These are phyloP conservation scores for Nasturtium officinale DNA, from an alignment of 345 rosid genomes.

Conservation along the genomic window DNA sequence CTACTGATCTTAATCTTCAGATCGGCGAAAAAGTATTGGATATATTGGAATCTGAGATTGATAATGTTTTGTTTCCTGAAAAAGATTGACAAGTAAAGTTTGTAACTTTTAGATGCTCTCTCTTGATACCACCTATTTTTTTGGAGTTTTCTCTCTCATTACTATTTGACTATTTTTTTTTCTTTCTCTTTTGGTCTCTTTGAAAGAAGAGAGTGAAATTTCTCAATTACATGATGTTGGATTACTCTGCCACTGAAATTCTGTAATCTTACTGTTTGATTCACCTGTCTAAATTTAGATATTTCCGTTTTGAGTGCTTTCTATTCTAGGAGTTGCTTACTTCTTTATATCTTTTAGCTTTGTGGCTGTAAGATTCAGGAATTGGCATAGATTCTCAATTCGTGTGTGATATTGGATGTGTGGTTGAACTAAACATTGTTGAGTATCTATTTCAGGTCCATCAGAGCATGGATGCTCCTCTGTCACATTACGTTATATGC, in stretches of 20 bases:
- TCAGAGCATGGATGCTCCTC: conserved; percentile 79
- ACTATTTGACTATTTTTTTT: neutral
- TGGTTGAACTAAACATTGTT: neutral
- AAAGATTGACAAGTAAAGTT: conserved; percentile 18
- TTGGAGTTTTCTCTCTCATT: conserved; percentile 1
- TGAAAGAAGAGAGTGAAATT: neutral
- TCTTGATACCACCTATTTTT: conserved; percentile 11
- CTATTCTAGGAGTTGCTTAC: conserved; percentile 9
- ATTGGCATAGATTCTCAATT: neutral
- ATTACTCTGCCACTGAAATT: neutral
- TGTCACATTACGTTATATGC: conserved; percentile 86
- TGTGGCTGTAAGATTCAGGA: neutral
- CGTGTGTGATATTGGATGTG: conserved; percentile 1
- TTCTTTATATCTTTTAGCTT: neutral
- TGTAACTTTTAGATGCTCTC: conserved; percentile 4
- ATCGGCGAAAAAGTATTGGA: no score
- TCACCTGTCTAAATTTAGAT: conserved; percentile 12
- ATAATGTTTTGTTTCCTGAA: neutral
- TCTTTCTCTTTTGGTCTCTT: neutral
- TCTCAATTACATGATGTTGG: neutral
- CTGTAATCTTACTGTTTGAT: neutral
- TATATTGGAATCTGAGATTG: conserved; percentile 30
- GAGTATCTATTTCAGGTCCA: conserved; percentile 61
- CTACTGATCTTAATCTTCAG: conserved; percentile 69
- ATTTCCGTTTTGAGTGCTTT: neutral